Evolutionary conservation across 208 protist genomes (phyloP).

Genomic region (Zelonia costaricensis): DNA sequence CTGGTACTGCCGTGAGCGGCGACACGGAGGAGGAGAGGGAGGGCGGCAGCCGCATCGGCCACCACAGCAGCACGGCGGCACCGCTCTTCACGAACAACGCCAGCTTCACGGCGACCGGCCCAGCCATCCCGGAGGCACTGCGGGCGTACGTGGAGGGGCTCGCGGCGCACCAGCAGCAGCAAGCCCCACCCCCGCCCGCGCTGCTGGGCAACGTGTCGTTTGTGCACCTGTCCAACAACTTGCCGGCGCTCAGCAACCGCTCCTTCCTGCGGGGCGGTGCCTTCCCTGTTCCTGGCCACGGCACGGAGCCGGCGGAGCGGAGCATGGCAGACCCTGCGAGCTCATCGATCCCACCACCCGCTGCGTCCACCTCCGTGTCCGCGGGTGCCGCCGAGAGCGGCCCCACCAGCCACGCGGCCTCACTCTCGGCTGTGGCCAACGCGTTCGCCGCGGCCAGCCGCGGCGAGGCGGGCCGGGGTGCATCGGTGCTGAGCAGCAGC

Average conservation of each 20-base stretch:
- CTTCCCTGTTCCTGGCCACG: too few relatives aligned
- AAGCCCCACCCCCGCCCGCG: slow-evolving; percentile 26
- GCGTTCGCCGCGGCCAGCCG: too few relatives aligned
- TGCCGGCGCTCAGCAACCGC: slow-evolving; percentile 21
- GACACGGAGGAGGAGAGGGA: background rate
- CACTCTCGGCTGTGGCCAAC: too few relatives aligned
- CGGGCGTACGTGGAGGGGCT: slow-evolving; percentile 21
- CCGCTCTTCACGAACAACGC: slow-evolving; percentile 9
- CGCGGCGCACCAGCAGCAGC: slow-evolving; percentile 27
- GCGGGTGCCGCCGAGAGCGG: background rate
- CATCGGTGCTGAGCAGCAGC: too few relatives aligned
- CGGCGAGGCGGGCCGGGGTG: too few relatives aligned
- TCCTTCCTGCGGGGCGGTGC: slow-evolving; percentile 2
- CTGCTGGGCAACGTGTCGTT: slow-evolving; percentile 27
- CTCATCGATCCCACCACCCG: background rate
- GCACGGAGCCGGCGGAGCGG: too few relatives aligned
- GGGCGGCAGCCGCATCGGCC: background rate
- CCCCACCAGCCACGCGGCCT: too few relatives aligned
- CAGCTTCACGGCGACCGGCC: slow-evolving; percentile 22
- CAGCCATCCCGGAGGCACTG: slow-evolving; percentile 20
- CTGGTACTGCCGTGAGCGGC: too few relatives aligned
- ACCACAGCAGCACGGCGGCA: background rate
- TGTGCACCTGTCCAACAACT: slow-evolving; percentile 5
- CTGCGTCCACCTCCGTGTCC: background rate
- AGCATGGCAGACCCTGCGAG: background rate